phyloP scores from a whole-genome alignment of 441 rosid species.

The Bocquillonia castaneifolia region DNA sequence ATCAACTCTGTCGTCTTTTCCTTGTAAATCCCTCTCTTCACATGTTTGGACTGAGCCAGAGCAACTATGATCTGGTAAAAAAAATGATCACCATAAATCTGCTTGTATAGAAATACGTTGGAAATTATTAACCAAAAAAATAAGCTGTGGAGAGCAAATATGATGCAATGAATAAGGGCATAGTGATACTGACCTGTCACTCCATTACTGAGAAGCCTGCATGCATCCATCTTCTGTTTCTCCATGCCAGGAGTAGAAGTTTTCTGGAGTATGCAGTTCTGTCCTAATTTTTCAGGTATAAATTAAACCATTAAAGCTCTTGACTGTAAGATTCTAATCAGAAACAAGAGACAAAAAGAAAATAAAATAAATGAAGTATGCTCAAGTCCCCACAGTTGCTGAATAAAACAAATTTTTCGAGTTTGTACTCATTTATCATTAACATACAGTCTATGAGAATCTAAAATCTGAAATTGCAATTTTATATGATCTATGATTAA shows the following conservation, averaged over 20 bases:
- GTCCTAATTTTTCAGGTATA: slow-evolving; percentile 35
- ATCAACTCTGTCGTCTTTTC: slow-evolving; percentile 26
- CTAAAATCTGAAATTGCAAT: slow-evolving; percentile 10
- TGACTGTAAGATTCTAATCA: slow-evolving; percentile 1
- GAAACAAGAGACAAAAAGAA: slow-evolving; percentile 9
- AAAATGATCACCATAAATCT: slow-evolving; percentile 23
- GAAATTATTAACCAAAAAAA: slow-evolving; percentile 14
- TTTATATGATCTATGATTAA: not conserved
- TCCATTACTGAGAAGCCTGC: slow-evolving; percentile 20
- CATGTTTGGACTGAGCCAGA: slow-evolving; percentile 24
- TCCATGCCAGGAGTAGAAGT: slow-evolving; percentile 26
- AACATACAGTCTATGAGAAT: not conserved
- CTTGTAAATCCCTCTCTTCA: slow-evolving; percentile 29
- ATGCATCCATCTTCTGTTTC: slow-evolving; percentile 26
- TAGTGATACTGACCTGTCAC: slow-evolving; percentile 31
- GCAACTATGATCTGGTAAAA: slow-evolving; percentile 34
- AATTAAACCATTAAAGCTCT: slow-evolving; percentile 9
- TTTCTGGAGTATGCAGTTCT: slow-evolving; percentile 40
- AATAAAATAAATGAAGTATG: slow-evolving; percentile 6
- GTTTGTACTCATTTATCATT: not conserved
- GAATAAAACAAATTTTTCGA: slow-evolving; percentile 16
- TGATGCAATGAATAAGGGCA: not conserved
- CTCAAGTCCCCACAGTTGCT: slow-evolving; percentile 5
- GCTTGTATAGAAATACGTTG: slow-evolving; percentile 17
- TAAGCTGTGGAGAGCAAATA: slow-evolving; percentile 8